These are phyloP conservation scores for Candida nemodendra DNA, from an alignment of 805 yeast genomes.

Conservation along the genomic window DNA sequence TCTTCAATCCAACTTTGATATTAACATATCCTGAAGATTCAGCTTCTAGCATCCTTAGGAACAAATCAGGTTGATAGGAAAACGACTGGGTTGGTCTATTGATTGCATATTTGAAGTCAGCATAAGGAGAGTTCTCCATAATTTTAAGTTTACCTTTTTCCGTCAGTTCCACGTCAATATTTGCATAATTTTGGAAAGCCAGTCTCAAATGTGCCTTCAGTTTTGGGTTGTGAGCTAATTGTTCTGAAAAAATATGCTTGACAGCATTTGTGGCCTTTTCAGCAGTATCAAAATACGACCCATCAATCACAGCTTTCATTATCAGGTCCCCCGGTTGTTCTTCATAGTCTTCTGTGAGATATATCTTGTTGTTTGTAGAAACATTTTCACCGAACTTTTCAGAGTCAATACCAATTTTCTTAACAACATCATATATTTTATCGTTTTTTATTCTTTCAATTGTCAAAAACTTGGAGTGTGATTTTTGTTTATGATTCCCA, in stretches of 20 bases:
- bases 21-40: constrained; percentile 73
- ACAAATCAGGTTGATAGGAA: constrained; percentile 71
- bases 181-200: constrained; percentile 62
- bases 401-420: constrained; percentile 74
- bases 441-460: constrained; percentile 69
- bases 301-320: constrained; percentile 33
- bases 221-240: constrained; percentile 76
- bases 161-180: constrained; percentile 71
- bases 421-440: constrained; percentile 61
- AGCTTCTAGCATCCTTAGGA: constrained; percentile 88
- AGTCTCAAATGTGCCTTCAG: constrained; percentile 68
- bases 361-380: constrained; percentile 61
- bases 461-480: constrained; percentile 58
- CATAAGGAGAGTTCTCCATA: constrained; percentile 75
- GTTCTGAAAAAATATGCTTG: constrained; percentile 73
- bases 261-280: constrained; percentile 66
- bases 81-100: constrained; percentile 79
- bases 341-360: constrained; percentile 67
- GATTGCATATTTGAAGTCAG: constrained; percentile 87
- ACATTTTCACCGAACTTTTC: constrained; percentile 82
- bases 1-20: constrained; percentile 58
- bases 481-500: constrained; percentile 34
- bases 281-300: constrained; percentile 52
- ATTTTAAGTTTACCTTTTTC: constrained; percentile 81
- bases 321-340: constrained; percentile 62